phyloP scores from a whole-genome alignment of 352 stramenopile species.

The Halophytophthora batemanensis region DNA sequence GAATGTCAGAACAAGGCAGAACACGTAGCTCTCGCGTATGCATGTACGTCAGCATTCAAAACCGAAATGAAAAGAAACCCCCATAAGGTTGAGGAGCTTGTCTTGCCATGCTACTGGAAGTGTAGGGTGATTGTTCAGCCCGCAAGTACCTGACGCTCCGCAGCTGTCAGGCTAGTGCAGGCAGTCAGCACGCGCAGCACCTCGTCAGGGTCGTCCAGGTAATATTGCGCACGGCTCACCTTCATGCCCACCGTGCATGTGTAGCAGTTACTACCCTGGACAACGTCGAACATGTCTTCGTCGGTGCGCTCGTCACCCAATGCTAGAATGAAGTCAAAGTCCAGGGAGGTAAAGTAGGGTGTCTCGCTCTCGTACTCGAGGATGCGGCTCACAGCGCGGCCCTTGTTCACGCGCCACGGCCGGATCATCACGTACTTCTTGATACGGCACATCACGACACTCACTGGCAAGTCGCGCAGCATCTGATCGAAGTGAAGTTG shows the following conservation, averaged over 20 bases:
- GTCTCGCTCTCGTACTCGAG: conserved; percentile 82
- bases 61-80: background rate
- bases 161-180: conserved; percentile 48
- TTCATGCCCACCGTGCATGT: conserved; percentile 87
- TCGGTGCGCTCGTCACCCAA: conserved; percentile 85
- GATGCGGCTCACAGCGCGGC: conserved; percentile 76
- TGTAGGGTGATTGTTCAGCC: conserved; percentile 1
- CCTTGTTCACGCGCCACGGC: conserved; percentile 86
- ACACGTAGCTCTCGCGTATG: background rate
- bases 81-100: background rate
- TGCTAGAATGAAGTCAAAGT: conserved; percentile 86
- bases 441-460: conserved; percentile 85
- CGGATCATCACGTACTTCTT: conserved; percentile 89
- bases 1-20: background rate
- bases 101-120: conserved; percentile 9
- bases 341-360: conserved; percentile 63
- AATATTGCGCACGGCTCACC: conserved; percentile 84
- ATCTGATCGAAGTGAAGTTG: conserved; percentile 90
- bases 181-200: conserved; percentile 73
- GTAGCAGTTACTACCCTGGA: conserved; percentile 88
- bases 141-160: conserved; percentile 30
- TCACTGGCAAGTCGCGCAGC: conserved; percentile 78
- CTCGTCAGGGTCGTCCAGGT: conserved; percentile 76
- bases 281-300: conserved; percentile 90
- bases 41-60: background rate